These are phyloP conservation scores for Curvularia sp. DNA, from an alignment of 2,329 filamentous ascomycete genomes.

Conservation along the genomic window DNA sequence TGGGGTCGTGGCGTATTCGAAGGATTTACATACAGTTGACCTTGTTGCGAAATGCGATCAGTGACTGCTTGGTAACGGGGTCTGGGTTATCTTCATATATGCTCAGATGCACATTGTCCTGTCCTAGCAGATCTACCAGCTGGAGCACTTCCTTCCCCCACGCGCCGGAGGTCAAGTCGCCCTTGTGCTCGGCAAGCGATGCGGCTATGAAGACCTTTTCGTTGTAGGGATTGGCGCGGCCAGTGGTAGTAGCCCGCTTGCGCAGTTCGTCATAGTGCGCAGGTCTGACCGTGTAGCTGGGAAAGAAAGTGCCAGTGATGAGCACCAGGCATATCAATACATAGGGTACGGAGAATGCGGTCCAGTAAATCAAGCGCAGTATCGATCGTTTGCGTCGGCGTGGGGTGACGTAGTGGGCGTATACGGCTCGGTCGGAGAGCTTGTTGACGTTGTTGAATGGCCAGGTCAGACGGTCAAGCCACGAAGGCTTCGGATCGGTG, in stretches of 20 bases:
- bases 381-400: slow-evolving; percentile 44
- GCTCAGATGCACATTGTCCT: slow-evolving; percentile 72
- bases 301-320: slow-evolving; percentile 58
- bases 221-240: slow-evolving; percentile 60
- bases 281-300: slow-evolving; percentile 64
- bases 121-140: slow-evolving; percentile 70
- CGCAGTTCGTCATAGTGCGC: slow-evolving; percentile 59
- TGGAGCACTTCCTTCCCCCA: slow-evolving; percentile 70
- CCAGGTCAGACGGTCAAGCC: slow-evolving; percentile 32
- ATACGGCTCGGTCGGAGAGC: slow-evolving; percentile 39
- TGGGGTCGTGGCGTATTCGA: neutral
- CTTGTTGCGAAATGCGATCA: slow-evolving; percentile 61
- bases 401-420: slow-evolving; percentile 45
- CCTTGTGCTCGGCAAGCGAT: slow-evolving; percentile 71
- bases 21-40: slow-evolving; percentile 52
- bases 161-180: slow-evolving; percentile 65
- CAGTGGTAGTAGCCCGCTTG: slow-evolving; percentile 43
- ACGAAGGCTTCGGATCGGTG: slow-evolving; percentile 29
- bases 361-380: slow-evolving; percentile 43
- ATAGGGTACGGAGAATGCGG: slow-evolving; percentile 43
- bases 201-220: slow-evolving; percentile 78
- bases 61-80: slow-evolving; percentile 60
- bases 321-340: slow-evolving; percentile 50
- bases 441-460: slow-evolving; percentile 35
- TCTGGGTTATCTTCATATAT: slow-evolving; percentile 77